Base-by-base conservation (phyloP, 179 eudicot species). In the Beta macrorhiza region DNA sequence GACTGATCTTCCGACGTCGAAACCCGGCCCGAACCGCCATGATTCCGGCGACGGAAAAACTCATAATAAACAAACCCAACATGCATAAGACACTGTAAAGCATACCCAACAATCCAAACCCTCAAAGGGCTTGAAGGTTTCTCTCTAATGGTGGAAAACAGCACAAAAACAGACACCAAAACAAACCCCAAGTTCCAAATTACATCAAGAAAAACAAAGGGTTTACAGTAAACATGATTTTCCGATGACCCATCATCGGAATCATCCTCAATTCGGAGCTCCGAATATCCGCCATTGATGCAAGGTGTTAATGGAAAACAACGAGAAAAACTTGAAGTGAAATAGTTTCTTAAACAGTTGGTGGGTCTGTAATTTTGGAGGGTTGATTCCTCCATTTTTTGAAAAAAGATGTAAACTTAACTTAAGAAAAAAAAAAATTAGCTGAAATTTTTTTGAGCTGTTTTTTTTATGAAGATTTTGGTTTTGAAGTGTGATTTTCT, bases 31-130 rank as follows among this genome's bases (percentile, higher is more conserved):
- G 19, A 62, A 78, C 74, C 86, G 65, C 82, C 78, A 72, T 82
- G 63, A 85, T 56, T 76, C 74, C 85, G 75, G 64, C 90, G 83
- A 80, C 70, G 89, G 81, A 83, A 88, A 32, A 32, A 32, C 61
- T 88, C 90, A 70, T 62, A 76, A 84, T 73, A 89, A 59, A 92
- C 86, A 80, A 87, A 87, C 22, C 83, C 94, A 83, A 92, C 91
- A 85, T 92, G 93, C 87, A 91, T 53, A 17, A 92, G 58, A 57
- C 93, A 88, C 85, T 87, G 92, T n/a, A 88, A 79, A 75, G 89
- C 90, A 84, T 92, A 92, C 78, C 93, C 97, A 82, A 72, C 77
- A 78, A 91, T 81, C 97, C 94, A 92, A 85, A 91, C 82, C 91
- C 97, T 87, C 74, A 91, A 81, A 64, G 92, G 91, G 32, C 87